Evolutionary conservation across 805 yeast species (phyloP), one percentile per base, ranked within the genome.

Genomic region (Saccharomycopsis guyanensis): DNA sequence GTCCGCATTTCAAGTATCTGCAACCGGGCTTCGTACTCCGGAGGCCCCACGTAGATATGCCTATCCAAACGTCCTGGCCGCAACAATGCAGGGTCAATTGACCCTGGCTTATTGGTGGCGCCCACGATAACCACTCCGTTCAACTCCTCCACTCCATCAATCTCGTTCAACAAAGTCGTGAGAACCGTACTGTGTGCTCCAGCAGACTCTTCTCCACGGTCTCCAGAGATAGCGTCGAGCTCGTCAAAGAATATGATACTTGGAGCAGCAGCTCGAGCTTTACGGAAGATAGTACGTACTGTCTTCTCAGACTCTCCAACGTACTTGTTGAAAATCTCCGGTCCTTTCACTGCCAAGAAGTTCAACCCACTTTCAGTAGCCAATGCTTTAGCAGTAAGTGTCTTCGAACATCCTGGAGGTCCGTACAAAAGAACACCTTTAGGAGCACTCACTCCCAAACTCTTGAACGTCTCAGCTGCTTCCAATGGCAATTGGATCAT

Each of bases 381-480:
- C 25, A 91, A 66, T 0, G 97, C 97, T 59, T 91, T 91, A 1
- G 97, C 97, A 0, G 95, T 86, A 51, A 91, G 65, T 0, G 98
- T 91, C 58, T 91, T 91, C 8, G 97, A 89, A 66, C 97, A 91
- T 13, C 98, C 98, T 0, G 98, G 97, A 1, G 99, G 99, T 0
- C 99, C 99, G 62, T 93, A 93, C 18, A 93, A 68, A 40, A 93
- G 64, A 1, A 93, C 83, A 32, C 99, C 99, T 55, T 86, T 84
- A 2, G 99, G 99, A 0, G 97, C 88, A 37, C 76, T 69, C 3
- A 93, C 81, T 0, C 97, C 97, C 12, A 93, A 69, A 36, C 74
- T 68, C 16, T 69, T 69, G 61, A 93, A 93, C 0, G 95, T 72
- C 0, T 78, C 88, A 0, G 85, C 72, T 1, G 93, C 91, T 47